These are phyloP conservation scores for Xerocomus potaroensis DNA, from an alignment of 768 basidiomycete species.

Conservation along the genomic window DNA sequence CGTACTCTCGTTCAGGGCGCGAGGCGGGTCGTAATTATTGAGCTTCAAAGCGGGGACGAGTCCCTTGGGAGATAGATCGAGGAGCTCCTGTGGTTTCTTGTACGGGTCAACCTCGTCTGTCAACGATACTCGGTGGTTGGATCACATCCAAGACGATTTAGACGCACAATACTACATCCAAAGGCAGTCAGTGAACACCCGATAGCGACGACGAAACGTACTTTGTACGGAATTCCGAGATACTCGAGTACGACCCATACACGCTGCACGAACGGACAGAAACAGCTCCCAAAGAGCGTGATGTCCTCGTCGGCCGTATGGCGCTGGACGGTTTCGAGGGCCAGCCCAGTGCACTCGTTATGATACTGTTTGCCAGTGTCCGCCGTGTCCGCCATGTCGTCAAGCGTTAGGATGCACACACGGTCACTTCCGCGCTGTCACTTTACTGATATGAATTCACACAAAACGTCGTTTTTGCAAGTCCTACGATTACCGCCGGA, in stretches of 20 bases:
- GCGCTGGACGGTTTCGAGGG: conserved; percentile 50
- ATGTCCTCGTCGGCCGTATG: conserved; percentile 50
- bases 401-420: not conserved
- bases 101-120: conserved; percentile 81
- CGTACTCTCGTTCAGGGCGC: conserved; percentile 73
- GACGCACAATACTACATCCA: conserved; percentile 38
- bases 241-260: conserved; percentile 75
- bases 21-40: conserved; percentile 48
- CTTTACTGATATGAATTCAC: not conserved
- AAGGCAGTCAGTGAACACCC: not conserved
- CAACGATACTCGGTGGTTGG: not conserved
- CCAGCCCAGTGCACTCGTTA: conserved; percentile 42
- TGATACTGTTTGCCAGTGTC: conserved; percentile 42
- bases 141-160: not conserved
- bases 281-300: conserved; percentile 67
- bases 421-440: not conserved
- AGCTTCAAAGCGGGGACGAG: conserved; percentile 70
- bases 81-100: conserved; percentile 72
- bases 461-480: conserved; percentile 11
- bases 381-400: conserved; percentile 11
- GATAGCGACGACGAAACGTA: conserved; percentile 25
- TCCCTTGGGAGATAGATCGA: conserved; percentile 80
- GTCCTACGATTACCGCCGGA: conserved; percentile 17
- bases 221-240: conserved; percentile 68
- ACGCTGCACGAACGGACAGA: conserved; percentile 81